These are phyloP conservation scores for Mariannaea sp. DNA, from an alignment of 2,329 filamentous ascomycete genomes.

Conservation along the genomic window DNA sequence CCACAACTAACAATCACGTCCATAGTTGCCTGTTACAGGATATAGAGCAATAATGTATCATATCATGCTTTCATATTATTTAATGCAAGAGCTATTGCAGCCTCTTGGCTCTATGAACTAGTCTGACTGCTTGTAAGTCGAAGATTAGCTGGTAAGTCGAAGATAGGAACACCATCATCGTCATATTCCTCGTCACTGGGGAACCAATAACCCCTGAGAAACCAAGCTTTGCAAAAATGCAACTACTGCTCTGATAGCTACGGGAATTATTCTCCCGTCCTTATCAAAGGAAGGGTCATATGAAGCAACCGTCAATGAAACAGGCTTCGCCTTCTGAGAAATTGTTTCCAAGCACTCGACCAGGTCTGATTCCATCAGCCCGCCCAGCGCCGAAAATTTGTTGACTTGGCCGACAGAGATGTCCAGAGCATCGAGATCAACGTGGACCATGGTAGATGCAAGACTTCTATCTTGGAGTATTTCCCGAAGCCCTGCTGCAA, in stretches of 20 bases:
- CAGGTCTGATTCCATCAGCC: slow-evolving; percentile 37
- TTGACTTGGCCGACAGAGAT: slow-evolving; percentile 42
- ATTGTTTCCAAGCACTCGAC: slow-evolving; percentile 26
- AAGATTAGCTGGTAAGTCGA: too few species aligned
- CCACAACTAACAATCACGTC: too few species aligned
- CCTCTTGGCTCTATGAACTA: too few species aligned
- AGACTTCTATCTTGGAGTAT: slow-evolving; percentile 19
- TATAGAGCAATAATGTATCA: too few species aligned
- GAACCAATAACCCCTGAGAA: slow-evolving; percentile 9
- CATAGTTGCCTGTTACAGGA: too few species aligned
- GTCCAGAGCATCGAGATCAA: slow-evolving; percentile 45
- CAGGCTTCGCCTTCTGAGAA: slow-evolving; percentile 21
- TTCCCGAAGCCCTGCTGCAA: slow-evolving; percentile 19
- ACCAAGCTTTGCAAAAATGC: slow-evolving; percentile 23
- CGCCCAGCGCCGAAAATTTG: slow-evolving; percentile 43
- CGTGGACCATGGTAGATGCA: slow-evolving; percentile 38
- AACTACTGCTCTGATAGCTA: slow-evolving; percentile 21
- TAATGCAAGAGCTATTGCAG: too few species aligned
- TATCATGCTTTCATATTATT: too few species aligned
- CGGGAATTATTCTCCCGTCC: slow-evolving; percentile 21
- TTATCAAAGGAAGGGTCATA: slow-evolving; percentile 32
- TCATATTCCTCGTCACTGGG: not conserved
- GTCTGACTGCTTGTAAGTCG: too few species aligned
- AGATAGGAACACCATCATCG: too few species aligned
- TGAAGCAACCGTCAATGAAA: slow-evolving; percentile 30